phyloP scores from a whole-genome alignment of 441 rosid species.

The Theobroma grandiflorum region DNA sequence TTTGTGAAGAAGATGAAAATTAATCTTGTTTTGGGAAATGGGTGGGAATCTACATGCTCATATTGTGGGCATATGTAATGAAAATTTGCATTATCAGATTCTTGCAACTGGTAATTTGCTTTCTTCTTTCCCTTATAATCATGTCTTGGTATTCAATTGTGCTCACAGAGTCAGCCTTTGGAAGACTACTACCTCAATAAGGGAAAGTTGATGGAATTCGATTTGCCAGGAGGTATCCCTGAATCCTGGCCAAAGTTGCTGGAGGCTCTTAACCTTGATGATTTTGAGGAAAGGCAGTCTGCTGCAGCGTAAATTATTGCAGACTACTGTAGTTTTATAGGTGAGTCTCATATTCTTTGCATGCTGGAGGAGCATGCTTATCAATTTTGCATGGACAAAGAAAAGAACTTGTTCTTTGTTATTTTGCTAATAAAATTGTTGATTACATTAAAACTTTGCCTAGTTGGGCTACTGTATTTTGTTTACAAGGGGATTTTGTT shows the following conservation, averaged over 20 bases:
- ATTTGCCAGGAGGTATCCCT: conserved; percentile 72
- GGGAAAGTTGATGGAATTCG: conserved; percentile 70
- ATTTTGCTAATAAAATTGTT: conserved; percentile 23
- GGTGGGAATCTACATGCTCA: neutral
- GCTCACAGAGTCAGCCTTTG: conserved; percentile 68
- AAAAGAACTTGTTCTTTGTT: conserved; percentile 11
- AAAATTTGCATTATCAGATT: neutral
- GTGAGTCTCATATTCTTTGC: conserved; percentile 59
- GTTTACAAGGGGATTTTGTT: conserved; percentile 13
- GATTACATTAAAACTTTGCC: conserved; percentile 11
- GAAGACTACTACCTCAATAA: conserved; percentile 63
- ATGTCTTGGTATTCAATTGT: conserved; percentile 2
- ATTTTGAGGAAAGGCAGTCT: conserved; percentile 63
- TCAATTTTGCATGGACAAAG: conserved; percentile 58
- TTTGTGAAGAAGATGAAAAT: neutral
- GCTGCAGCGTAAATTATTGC: conserved; percentile 51
- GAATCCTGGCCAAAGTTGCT: conserved; percentile 84
- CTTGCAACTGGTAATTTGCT: neutral
- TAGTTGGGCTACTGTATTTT: conserved; percentile 17
- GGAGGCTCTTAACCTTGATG: conserved; percentile 71
- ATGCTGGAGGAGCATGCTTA: conserved; percentile 52
- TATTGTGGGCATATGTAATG: neutral
- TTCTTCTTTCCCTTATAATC: conserved; percentile 14
- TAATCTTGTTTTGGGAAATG: neutral
- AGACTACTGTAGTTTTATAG: conserved; percentile 38